Evolutionary conservation across 768 basidiomycete genomes (phyloP).

Genomic region (Termitomyces eurrhizus): DNA sequence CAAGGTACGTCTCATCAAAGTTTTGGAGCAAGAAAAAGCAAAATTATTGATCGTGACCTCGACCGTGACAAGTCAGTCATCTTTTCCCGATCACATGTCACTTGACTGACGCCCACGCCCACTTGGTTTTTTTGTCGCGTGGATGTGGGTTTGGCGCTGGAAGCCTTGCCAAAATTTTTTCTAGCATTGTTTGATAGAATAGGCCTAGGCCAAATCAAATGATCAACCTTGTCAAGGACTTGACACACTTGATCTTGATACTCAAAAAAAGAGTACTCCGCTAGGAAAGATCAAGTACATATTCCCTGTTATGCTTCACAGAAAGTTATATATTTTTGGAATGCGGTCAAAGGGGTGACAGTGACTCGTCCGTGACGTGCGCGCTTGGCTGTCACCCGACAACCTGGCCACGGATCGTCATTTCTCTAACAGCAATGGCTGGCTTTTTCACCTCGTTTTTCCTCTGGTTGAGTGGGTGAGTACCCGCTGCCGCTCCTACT

Average conservation of each 20-base stretch:
- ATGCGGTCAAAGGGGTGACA: neutral
- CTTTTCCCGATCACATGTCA: neutral
- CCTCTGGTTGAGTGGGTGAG: conserved; percentile 43
- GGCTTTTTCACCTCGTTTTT: conserved; percentile 39
- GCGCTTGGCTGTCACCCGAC: conserved; percentile 7
- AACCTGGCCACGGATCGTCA: neutral
- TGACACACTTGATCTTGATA: too few relatives aligned
- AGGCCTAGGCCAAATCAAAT: too few relatives aligned
- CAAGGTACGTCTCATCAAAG: conserved; percentile 2
- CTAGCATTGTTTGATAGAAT: too few relatives aligned
- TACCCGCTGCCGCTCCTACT: neutral
- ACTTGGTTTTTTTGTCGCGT: too few relatives aligned
- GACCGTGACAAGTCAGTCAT: neutral
- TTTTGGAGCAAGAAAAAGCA: neutral
- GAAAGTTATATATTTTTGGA: neutral
- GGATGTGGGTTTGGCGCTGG: too few relatives aligned
- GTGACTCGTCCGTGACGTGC: neutral
- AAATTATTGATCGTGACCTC: conserved; percentile 6
- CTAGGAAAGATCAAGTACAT: too few relatives aligned
- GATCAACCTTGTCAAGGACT: too few relatives aligned
- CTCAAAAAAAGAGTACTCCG: too few relatives aligned
- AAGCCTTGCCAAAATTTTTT: too few relatives aligned
- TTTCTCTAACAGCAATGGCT: conserved; percentile 26
- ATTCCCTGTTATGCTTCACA: too few relatives aligned
- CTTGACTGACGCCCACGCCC: neutral